Evolutionary conservation across 768 basidiomycete species (phyloP).

Genomic region (Tephrocybe sp.): DNA sequence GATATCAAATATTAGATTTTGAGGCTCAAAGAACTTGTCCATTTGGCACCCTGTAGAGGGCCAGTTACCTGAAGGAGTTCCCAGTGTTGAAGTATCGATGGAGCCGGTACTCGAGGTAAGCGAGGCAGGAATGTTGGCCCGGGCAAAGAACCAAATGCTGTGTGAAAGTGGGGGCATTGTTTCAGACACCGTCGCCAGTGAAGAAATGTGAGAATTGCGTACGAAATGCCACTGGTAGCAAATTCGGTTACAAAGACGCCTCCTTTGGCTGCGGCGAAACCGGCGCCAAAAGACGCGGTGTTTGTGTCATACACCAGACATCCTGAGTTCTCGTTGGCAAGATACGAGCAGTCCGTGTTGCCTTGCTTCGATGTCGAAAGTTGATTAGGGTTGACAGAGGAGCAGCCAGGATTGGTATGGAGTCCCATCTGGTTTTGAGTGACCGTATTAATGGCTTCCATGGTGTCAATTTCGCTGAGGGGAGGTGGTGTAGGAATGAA

Average conservation of each 20-base stretch:
- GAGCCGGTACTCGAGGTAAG: conserved; percentile 50
- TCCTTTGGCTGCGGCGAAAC: conserved; percentile 65
- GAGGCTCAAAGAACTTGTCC: conserved; percentile 54
- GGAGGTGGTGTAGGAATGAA: background rate
- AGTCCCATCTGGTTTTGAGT: conserved; percentile 67
- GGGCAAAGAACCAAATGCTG: conserved; percentile 67
- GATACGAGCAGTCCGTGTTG: conserved; percentile 60
- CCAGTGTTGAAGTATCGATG: conserved; percentile 56
- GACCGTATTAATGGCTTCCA: conserved; percentile 77
- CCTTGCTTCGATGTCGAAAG: conserved; percentile 48
- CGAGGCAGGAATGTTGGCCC: conserved; percentile 45
- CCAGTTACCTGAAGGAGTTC: conserved; percentile 72
- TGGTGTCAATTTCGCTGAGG: conserved; percentile 75
- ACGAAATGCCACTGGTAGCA: conserved; percentile 65
- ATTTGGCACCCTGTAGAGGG: conserved; percentile 55
- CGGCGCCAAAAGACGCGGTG: conserved; percentile 59
- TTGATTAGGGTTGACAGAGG: conserved; percentile 46
- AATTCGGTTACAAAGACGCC: conserved; percentile 79
- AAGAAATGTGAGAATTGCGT: conserved; percentile 21
- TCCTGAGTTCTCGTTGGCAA: conserved; percentile 56
- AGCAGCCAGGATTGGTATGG: conserved; percentile 67
- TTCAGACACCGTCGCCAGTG: background rate
- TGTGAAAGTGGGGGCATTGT: background rate
- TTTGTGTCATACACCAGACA: conserved; percentile 62
- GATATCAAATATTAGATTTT: conserved; percentile 73